Base-by-base conservation (phyloP, 352 stramenopile genomes). In the Phytopythium chamaehyphon region DNA sequence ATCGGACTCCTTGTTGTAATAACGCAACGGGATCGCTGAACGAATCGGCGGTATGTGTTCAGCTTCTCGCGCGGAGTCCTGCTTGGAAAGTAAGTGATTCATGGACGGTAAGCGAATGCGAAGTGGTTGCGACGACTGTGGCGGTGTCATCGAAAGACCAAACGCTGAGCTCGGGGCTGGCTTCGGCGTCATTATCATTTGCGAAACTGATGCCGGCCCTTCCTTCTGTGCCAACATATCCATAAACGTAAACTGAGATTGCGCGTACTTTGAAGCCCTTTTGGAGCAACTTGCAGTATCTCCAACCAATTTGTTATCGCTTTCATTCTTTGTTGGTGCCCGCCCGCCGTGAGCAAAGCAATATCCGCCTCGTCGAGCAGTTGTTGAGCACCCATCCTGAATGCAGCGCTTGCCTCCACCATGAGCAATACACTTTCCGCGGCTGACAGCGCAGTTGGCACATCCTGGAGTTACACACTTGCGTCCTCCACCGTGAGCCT, bases 361-460 rank as follows among this genome's bases (percentile, higher is more conserved):
- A 50, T 66, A 89, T 5, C 83, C 83, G 22, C 82, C 83, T 44
- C 88, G 89, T 33, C 83, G 76, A 14, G 83, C 83, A 12, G 82
- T 92, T 2, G 82, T 94, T 18, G 71, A 74, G 51, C 84, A 94
- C 19, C 78, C 78, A 39, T 84, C 75, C 14, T 76, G 68, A 23
- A 88, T 62, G 40, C 84, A 94, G 39, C 82, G 79, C 56, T 93
- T 92, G 18, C 84, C 84, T 2, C 84, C 84, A 21, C 84, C 84
- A 53, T 94, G 84, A 19, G 77, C 77, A 21, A 94, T 94, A 51
- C 84, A 94, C 59, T 86, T 84, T 52, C 82, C 77, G 26, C 82
- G 77, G 66, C 77, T 90, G 21, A 93, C 82, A 18, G 82, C 80
- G 53, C 79, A 90, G 50, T 92, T 92, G 35, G 49, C 52, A 47